Evolutionary conservation across 2,329 filamentous ascomycete genomes (phyloP), one percentile per base, ranked within the genome.

Genomic region (Metarhizium robertsii): DNA sequence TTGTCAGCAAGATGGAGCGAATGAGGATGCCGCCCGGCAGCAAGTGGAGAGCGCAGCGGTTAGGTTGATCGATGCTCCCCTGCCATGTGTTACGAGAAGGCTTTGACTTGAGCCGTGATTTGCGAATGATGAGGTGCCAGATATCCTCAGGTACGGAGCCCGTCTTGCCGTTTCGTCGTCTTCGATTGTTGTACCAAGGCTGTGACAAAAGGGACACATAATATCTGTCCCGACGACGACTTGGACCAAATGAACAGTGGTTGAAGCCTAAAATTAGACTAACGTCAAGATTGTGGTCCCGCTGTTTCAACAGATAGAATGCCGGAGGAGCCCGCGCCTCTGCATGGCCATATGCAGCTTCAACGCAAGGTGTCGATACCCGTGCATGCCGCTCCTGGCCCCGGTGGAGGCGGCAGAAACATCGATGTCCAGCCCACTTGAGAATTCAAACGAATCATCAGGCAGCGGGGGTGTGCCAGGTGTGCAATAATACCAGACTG

Each of bases 1-100:
- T 46, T 32, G 51, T 47, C 51, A 53, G n/a, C 53, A 29, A 50
- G 32, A 54, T 20, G 34, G 53, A 30, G 36, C 48, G 42, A 51
- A 47, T 29, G 32, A 40, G 25, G 32, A n/a, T 38, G 30, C 43
- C 38, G 34, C 14, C 43, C 30, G 7, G 40, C 2, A 42, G 20
- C 30, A 36, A 16, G 53, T 46, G 47, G 53, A 48, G 30, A 8
- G 34, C 34, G 34, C 7, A 36, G 34, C 13, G 34, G 34, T 6
- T 36, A 36, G 34, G 34, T 13, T 13, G 34, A 36, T 36, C 34
- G 34, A 13, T 13, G 34, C 13, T 36, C 34, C 34, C 34, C 34
- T 36, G 34, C 13, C 34, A 25, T 29, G 7, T 20, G 7, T n/a
- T 7, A 46, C 13, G 14, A 16, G 40, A 43, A 6, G 10, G 40